A percentile compares a stretch with the other conserved stretches of the same genome.
Evolutionary conservation across 2,329 filamentous ascomycete genomes (phyloP).

Genomic region (Sporothrix brunneoviolacea): DNA sequence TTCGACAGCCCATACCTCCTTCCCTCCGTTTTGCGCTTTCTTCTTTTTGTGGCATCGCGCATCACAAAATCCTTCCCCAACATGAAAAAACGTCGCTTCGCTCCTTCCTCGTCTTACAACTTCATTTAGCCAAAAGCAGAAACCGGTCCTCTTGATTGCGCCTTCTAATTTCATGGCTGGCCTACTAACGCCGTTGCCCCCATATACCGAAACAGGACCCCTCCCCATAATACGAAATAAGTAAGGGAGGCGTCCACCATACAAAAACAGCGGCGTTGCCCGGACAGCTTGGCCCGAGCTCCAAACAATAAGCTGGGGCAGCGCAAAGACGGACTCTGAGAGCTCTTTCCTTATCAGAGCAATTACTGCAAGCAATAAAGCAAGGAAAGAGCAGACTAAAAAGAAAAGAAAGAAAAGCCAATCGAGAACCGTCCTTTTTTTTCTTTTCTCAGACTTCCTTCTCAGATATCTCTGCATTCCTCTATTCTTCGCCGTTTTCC

Average conservation of each 20-base stretch:
- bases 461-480: too few relatives aligned
- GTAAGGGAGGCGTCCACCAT: neutral
- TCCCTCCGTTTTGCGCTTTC: neutral
- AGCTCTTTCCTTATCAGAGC: neutral
- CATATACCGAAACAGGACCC: slow-evolving; percentile 8
- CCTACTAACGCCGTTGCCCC: neutral
- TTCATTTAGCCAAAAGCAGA: neutral
- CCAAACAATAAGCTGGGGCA: slow-evolving; percentile 12
- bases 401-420: neutral
- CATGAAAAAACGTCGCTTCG: slow-evolving; percentile 10
- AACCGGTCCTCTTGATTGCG: neutral
- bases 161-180: slow-evolving; percentile 4
- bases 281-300: slow-evolving; percentile 20
- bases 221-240: neutral
- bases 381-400: neutral
- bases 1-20: neutral
- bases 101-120: slow-evolving; percentile 2
- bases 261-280: slow-evolving; percentile 16
- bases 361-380: slow-evolving; percentile 11
- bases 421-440: neutral
- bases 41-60: neutral
- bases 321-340: neutral
- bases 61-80: neutral
- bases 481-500: neutral
- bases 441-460: neutral